phyloP scores from a whole-genome alignment of 192 early-diverging fungal genomes.

The Lunasporangiospora selenospora region DNA sequence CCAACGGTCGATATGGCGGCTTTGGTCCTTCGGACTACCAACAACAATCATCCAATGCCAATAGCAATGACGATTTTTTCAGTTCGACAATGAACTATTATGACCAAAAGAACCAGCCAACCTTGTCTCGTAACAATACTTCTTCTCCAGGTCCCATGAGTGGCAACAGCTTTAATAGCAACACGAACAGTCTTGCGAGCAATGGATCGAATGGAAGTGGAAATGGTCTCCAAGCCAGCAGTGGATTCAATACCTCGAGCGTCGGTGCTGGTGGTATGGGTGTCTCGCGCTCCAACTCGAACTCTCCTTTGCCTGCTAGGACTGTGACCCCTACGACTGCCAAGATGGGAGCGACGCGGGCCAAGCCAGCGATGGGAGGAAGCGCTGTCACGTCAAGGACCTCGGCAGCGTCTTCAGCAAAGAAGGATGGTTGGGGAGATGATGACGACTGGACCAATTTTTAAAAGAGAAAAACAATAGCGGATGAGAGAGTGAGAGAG shows the following conservation, averaged over 20 bases:
- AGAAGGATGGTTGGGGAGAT: constrained; percentile 49
- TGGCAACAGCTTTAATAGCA: constrained; percentile 1
- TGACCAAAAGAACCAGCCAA: constrained; percentile 47
- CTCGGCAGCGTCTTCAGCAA: constrained; percentile 14
- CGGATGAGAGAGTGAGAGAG: too few relatives aligned
- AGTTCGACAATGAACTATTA: constrained; percentile 54
- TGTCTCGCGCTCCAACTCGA: constrained; percentile 35
- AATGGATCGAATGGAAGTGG: too few relatives aligned
- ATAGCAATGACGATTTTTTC: constrained; percentile 47
- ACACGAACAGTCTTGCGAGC: too few relatives aligned
- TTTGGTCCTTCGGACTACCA: constrained; percentile 32
- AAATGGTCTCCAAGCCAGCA: too few relatives aligned
- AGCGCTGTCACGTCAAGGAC: constrained; percentile 12
- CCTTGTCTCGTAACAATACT: constrained; percentile 25
- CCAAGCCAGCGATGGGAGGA: too few relatives aligned
- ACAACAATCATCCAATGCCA: constrained; percentile 11
- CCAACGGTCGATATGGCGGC: constrained; percentile 27
- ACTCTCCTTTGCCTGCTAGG: constrained; percentile 39
- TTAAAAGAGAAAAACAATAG: constrained; percentile 7
- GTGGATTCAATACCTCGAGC: too few relatives aligned
- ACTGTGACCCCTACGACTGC: constrained; percentile 19
- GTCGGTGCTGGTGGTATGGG: constrained; percentile 33
- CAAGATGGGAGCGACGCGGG: constrained; percentile 1
- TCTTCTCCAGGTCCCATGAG: constrained; percentile 19
- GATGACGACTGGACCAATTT: constrained; percentile 47